Conservation (phyloP, 2,329 filamentous ascomycete species). For the Endoconidiophora polonica region DNA sequence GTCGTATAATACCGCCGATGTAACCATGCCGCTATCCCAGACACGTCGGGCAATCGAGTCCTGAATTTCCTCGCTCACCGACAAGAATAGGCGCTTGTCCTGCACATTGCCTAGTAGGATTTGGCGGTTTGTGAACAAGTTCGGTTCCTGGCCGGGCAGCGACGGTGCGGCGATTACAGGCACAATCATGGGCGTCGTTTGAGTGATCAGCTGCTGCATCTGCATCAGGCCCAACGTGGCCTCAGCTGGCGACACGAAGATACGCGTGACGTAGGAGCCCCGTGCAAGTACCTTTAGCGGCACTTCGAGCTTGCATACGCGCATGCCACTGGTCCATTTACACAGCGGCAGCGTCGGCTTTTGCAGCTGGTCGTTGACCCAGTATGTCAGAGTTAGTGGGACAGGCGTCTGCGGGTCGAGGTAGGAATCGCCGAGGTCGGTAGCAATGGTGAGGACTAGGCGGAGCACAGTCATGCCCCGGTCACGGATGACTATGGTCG, state of each 20-base stretch:
- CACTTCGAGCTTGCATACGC: slow-evolving; percentile 23
- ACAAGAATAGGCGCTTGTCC: slow-evolving; percentile 9
- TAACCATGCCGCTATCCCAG: slow-evolving; percentile 40
- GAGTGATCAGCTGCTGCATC: slow-evolving; percentile 9
- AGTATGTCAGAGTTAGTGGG: slow-evolving; percentile 20
- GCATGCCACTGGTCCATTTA: slow-evolving; percentile 22
- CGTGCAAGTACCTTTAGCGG: slow-evolving; percentile 12
- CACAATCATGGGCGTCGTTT: slow-evolving; percentile 9
- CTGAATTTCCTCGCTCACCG: slow-evolving; percentile 38
- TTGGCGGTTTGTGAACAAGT: slow-evolving; percentile 11
- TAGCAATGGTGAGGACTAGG: slow-evolving; percentile 37
- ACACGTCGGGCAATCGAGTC: slow-evolving; percentile 44
- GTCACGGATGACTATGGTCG: slow-evolving; percentile 17
- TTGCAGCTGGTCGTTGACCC: slow-evolving; percentile 19
- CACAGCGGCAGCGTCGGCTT: slow-evolving; percentile 17
- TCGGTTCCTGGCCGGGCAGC: slow-evolving; percentile 3
- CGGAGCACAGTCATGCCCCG: slow-evolving; percentile 20
- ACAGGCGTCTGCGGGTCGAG: slow-evolving; percentile 29
- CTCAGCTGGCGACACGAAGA: slow-evolving; percentile 12
- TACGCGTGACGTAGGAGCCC: slow-evolving; percentile 10
- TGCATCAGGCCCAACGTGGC: slow-evolving; percentile 6
- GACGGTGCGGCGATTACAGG: slow-evolving; percentile 7
- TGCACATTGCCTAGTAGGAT: slow-evolving; percentile 12
- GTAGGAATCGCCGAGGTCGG: slow-evolving; percentile 39
- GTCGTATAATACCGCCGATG: slow-evolving; percentile 21